Percentiles rank a stretch among this genome's conserved stretches.
phyloP scores from a whole-genome alignment of 768 basidiomycete genomes.

The Suillus bovinus region DNA sequence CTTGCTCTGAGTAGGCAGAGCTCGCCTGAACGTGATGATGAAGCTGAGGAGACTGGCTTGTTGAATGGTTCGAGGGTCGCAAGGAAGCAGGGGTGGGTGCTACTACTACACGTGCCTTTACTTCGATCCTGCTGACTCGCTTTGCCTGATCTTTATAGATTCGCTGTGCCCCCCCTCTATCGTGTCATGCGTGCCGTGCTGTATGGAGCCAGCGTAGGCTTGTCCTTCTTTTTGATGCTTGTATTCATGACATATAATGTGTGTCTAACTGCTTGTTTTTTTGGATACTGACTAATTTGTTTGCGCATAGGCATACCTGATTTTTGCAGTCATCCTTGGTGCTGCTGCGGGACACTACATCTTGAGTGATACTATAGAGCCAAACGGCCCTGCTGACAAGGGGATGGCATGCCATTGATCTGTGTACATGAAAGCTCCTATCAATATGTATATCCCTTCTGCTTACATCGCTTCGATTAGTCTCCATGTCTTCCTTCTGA shows the following conservation, averaged over 20 bases:
- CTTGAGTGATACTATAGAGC: slow-evolving; percentile 66
- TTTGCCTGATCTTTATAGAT: slow-evolving; percentile 33
- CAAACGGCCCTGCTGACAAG: slow-evolving; percentile 50
- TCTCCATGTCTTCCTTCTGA: not conserved
- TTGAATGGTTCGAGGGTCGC: slow-evolving; percentile 46
- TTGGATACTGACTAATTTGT: slow-evolving; percentile 1
- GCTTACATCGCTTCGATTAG: not conserved
- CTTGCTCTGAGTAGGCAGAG: slow-evolving; percentile 38
- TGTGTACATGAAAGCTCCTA: not conserved
- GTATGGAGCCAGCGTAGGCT: slow-evolving; percentile 75
- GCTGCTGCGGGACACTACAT: slow-evolving; percentile 83
- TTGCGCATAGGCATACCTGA: slow-evolving; percentile 72
- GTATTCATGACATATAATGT: slow-evolving; percentile 98
- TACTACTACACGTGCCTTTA: not conserved
- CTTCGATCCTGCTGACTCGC: not conserved
- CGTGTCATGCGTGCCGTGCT: slow-evolving; percentile 63
- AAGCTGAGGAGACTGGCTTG: slow-evolving; percentile 53
- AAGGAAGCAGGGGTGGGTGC: slow-evolving; percentile 47
- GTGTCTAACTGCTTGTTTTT: slow-evolving; percentile 29
- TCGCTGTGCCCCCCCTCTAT: slow-evolving; percentile 47
- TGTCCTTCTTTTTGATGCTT: slow-evolving; percentile 92
- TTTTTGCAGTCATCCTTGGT: slow-evolving; percentile 77
- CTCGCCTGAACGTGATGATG: slow-evolving; percentile 36
- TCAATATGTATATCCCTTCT: not conserved
- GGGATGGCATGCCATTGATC: slow-evolving; percentile 79